Conservation (phyloP, 768 basidiomycete genomes). For the Russula dissimulans region DNA sequence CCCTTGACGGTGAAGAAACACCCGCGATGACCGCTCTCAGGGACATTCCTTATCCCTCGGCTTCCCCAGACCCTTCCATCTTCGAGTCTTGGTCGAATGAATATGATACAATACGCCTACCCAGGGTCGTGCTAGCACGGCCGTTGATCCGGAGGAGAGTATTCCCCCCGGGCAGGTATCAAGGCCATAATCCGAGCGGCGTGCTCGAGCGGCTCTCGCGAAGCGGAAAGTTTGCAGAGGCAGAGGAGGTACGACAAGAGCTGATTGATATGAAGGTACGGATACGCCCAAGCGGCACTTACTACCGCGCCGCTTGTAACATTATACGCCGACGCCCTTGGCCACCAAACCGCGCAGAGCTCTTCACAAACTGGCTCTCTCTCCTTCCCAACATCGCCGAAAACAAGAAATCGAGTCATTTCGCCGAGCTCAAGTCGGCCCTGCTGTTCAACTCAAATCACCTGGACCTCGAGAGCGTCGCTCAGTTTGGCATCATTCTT, state of each 20-base stretch:
- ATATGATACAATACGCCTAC: conserved; percentile 20
- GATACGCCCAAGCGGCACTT: conserved; percentile 31
- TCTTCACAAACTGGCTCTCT: conserved; percentile 36
- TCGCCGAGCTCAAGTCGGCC: conserved; percentile 27
- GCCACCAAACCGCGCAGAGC: conserved; percentile 18
- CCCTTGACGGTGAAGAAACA: conserved; percentile 22
- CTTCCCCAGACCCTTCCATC: conserved; percentile 27
- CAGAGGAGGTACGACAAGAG: conserved; percentile 33
- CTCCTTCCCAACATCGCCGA: conserved; percentile 27
- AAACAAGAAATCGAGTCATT: not conserved
- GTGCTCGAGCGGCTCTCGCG: conserved; percentile 26
- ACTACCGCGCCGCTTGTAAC: conserved; percentile 31
- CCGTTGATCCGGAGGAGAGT: not conserved
- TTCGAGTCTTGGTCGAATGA: conserved; percentile 32
- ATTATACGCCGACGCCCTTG: conserved; percentile 22
- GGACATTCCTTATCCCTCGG: conserved; percentile 28
- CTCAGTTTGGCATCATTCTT: conserved; percentile 36
- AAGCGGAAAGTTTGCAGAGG: conserved; percentile 26
- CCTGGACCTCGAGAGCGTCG: conserved; percentile 31
- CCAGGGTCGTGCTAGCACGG: not conserved
- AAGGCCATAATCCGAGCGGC: conserved; percentile 8
- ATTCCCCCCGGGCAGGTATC: not conserved
- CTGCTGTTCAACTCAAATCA: conserved; percentile 26
- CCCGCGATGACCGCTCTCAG: conserved; percentile 30
- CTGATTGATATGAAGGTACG: conserved; percentile 30